Percentiles rank a stretch among this genome's conserved stretches.
Evolutionary conservation across 192 early-diverging fungal genomes (phyloP).

Genomic region (Coemansia sp.): DNA sequence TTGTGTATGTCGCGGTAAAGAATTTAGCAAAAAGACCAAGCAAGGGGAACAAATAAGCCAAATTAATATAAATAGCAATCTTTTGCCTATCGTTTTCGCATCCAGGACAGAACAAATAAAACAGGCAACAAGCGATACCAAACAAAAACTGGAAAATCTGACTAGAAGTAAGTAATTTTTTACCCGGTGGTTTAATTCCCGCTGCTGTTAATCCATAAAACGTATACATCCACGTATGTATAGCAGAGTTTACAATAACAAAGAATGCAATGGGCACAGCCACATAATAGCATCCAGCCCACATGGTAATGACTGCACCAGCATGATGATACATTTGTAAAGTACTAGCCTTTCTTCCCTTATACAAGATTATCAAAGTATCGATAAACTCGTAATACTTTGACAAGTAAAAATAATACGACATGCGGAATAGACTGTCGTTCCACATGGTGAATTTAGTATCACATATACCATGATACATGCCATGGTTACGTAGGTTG

Average conservation of each 20-base stretch:
- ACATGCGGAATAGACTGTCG: conserved; percentile 65
- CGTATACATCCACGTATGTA: conserved; percentile 86
- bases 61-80: conserved; percentile 65
- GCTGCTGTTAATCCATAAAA: conserved; percentile 75
- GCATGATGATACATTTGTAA: conserved; percentile 89
- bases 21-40: conserved; percentile 79
- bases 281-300: conserved; percentile 71
- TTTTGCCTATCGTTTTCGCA: conserved; percentile 58
- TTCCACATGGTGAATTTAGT: conserved; percentile 64
- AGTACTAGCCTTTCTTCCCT: conserved; percentile 66
- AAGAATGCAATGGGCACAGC: conserved; percentile 82
- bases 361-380: conserved; percentile 79
- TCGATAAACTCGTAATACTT: conserved; percentile 89
- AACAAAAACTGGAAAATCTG: conserved; percentile 87
- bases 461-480: conserved; percentile 69
- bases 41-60: conserved; percentile 73
- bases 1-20: conserved; percentile 64
- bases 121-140: conserved; percentile 63
- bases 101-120: conserved; percentile 65
- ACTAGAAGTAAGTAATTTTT: conserved; percentile 74
- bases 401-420: conserved; percentile 84
- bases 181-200: conserved; percentile 72
- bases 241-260: conserved; percentile 74
- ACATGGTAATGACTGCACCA: conserved; percentile 88
- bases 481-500: conserved; percentile 52